Conservation (phyloP, 2,329 filamentous ascomycete genomes). For the Colletotrichum nymphaeae region DNA sequence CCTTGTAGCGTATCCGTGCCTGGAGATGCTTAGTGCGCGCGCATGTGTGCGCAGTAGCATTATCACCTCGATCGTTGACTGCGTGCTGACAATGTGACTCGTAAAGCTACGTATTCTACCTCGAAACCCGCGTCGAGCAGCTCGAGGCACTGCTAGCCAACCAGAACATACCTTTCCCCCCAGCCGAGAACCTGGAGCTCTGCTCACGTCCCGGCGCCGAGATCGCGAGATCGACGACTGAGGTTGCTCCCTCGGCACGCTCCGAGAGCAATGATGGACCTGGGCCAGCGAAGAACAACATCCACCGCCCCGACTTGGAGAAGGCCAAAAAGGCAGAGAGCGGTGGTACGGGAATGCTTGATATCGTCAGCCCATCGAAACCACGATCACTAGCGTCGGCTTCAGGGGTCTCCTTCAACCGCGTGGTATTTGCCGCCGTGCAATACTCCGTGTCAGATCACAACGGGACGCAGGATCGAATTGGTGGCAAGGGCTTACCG, state of each 20-base stretch:
- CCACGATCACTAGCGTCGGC: slow-evolving; percentile 85
- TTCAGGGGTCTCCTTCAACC: slow-evolving; percentile 92
- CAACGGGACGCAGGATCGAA: slow-evolving; percentile 62
- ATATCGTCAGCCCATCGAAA: slow-evolving; percentile 82
- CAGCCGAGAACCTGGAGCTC: slow-evolving; percentile 76
- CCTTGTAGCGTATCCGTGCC: neutral
- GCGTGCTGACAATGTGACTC: slow-evolving; percentile 5
- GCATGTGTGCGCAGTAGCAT: neutral
- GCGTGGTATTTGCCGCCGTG: slow-evolving; percentile 93
- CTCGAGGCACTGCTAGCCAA: slow-evolving; percentile 80
- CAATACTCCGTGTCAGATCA: slow-evolving; percentile 75
- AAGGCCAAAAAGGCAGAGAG: slow-evolving; percentile 47
- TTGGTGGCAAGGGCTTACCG: slow-evolving; percentile 55
- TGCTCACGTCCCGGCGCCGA: slow-evolving; percentile 62
- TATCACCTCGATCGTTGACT: neutral
- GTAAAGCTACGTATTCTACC: slow-evolving; percentile 88
- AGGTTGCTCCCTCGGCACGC: slow-evolving; percentile 47
- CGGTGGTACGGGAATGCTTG: slow-evolving; percentile 68
- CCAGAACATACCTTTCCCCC: slow-evolving; percentile 78
- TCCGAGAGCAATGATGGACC: slow-evolving; percentile 45
- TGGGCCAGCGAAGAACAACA: slow-evolving; percentile 54
- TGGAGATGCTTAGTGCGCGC: neutral
- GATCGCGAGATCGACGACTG: slow-evolving; percentile 44
- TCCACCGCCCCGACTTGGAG: slow-evolving; percentile 31
- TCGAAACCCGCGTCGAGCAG: slow-evolving; percentile 87